Percentiles rank a stretch among this genome's conserved stretches.
phyloP scores from a whole-genome alignment of 768 basidiomycete genomes.

The Phallus indusiatus region DNA sequence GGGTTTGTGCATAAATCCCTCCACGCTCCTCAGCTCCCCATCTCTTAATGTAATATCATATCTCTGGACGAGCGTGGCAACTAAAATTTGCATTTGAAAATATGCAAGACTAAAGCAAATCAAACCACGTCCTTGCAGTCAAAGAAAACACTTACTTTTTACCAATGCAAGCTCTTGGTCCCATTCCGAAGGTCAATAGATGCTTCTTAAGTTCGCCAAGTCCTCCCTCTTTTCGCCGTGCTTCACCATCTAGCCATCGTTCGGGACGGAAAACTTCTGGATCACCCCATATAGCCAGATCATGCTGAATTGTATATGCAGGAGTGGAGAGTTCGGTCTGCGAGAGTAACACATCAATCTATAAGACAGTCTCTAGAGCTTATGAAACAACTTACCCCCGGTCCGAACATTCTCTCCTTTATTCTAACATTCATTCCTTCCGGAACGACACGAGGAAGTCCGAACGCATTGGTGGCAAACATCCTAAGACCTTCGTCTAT shows the following conservation, averaged over 20 bases:
- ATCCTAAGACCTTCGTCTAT: conserved; percentile 26
- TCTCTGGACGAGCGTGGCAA: conserved; percentile 10
- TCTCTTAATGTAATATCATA: conserved; percentile 12
- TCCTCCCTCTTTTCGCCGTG: neutral
- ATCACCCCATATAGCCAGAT: conserved; percentile 25
- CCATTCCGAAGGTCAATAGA: conserved; percentile 25
- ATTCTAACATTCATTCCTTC: conserved; percentile 15
- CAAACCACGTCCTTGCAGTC: no score
- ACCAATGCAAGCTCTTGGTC: conserved; percentile 22
- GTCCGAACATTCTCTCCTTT: conserved; percentile 20
- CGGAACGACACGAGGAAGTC: conserved; percentile 26
- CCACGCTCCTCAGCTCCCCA: conserved; percentile 7
- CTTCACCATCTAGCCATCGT: conserved; percentile 23
- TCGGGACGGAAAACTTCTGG: conserved; percentile 26
- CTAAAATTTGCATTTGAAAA: conserved; percentile 12
- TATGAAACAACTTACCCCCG: conserved; percentile 13
- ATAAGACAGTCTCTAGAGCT: neutral
- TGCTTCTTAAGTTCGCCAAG: conserved; percentile 14
- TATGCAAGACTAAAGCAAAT: conserved; percentile 10
- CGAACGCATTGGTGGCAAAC: conserved; percentile 28
- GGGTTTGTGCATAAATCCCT: conserved; percentile 15
- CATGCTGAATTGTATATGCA: conserved; percentile 26
- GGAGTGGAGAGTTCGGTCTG: conserved; percentile 27
- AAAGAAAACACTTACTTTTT: conserved; percentile 3
- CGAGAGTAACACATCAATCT: neutral